A percentile compares a stretch with the other conserved stretches of the same genome.
These are phyloP conservation scores for Hura crepitans DNA, from an alignment of 441 rosid genomes.

Conservation along the genomic window DNA sequence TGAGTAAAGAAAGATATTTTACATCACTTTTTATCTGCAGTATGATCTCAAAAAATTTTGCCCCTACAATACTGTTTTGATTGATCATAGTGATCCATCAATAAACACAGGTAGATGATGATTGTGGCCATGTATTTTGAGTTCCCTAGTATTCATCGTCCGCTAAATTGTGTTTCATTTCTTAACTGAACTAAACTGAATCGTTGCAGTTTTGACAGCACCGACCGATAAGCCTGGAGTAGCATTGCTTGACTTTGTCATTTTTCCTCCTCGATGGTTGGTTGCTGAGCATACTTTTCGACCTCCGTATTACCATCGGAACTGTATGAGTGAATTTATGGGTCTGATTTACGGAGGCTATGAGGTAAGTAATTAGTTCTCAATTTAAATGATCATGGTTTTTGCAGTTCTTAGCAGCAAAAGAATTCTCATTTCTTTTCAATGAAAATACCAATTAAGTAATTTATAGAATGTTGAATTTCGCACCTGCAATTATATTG, in stretches of 20 bases:
- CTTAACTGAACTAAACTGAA: slow-evolving; percentile 17
- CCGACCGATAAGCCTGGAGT: slow-evolving; percentile 97
- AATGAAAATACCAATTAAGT: background rate
- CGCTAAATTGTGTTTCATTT: slow-evolving; percentile 15
- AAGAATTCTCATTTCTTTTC: background rate
- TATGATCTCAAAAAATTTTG: slow-evolving; percentile 86
- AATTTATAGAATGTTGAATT: background rate
- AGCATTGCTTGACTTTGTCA: slow-evolving; percentile 88
- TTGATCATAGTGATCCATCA: slow-evolving; percentile 92
- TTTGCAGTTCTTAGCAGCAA: background rate
- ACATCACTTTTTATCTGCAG: slow-evolving; percentile 35
- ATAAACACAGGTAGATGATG: slow-evolving; percentile 64
- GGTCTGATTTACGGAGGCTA: slow-evolving; percentile 87
- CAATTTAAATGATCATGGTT: background rate
- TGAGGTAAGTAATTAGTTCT: slow-evolving; percentile 48
- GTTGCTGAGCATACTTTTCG: slow-evolving; percentile 95
- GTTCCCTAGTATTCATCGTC: background rate
- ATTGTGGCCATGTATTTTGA: background rate
- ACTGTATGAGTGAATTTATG: slow-evolving; percentile 99
- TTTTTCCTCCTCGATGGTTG: slow-evolving; percentile 94
- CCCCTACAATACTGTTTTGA: slow-evolving; percentile 84
- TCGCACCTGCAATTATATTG: background rate
- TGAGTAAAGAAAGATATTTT: background rate
- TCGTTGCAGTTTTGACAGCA: slow-evolving; percentile 78
- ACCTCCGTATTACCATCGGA: slow-evolving; percentile 95